Evolutionary conservation across 352 stramenopile species (phyloP).

Genomic region (Phytophthora podocarpi): DNA sequence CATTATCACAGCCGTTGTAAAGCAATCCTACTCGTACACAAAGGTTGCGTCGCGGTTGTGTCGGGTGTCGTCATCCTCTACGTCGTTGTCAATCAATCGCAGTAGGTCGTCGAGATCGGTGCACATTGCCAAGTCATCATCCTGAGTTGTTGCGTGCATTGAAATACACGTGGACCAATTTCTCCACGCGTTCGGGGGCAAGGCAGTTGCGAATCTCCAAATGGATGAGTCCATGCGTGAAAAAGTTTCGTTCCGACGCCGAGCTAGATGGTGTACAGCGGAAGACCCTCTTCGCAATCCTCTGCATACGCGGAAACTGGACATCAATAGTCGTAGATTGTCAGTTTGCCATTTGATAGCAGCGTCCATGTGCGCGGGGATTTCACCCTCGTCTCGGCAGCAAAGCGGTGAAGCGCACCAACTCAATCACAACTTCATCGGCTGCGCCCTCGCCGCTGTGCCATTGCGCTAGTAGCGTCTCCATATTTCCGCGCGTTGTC

Average conservation of each 20-base stretch:
- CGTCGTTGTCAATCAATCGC: too few species aligned
- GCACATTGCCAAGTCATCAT: too few species aligned
- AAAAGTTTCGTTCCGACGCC: too few species aligned
- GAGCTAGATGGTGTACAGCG: not conserved
- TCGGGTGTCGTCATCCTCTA: too few species aligned
- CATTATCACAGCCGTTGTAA: too few species aligned
- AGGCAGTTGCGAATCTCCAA: constrained; percentile 5
- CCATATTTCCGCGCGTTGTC: not conserved
- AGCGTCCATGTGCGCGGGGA: not conserved
- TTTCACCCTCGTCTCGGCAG: not conserved
- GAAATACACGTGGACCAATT: constrained; percentile 1
- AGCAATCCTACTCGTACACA: too few species aligned
- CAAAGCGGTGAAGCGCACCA: not conserved
- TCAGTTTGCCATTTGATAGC: not conserved
- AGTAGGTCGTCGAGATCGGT: too few species aligned
- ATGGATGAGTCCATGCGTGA: not conserved
- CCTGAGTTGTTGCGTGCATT: not conserved
- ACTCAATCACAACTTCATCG: not conserved
- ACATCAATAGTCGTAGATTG: not conserved
- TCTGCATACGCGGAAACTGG: constrained; percentile 1
- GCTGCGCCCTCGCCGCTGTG: too few species aligned
- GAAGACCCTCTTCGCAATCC: not conserved
- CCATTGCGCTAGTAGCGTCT: too few species aligned
- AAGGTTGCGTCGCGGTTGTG: too few species aligned
- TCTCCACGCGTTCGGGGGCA: not conserved